These are phyloP conservation scores for Russula emetica DNA, from an alignment of 768 basidiomycete species.

Conservation along the genomic window DNA sequence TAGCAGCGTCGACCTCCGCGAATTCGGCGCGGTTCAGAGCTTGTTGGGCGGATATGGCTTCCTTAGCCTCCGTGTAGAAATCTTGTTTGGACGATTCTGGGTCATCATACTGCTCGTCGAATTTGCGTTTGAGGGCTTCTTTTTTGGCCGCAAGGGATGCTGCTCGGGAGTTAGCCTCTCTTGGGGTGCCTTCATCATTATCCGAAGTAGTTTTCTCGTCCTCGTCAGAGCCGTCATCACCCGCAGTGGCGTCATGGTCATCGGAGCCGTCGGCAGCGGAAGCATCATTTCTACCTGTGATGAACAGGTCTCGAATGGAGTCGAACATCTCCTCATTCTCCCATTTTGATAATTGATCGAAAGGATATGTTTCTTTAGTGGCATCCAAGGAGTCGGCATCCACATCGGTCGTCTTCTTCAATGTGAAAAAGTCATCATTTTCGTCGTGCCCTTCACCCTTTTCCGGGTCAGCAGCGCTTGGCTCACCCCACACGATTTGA, in stretches of 20 bases:
- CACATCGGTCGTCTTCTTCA: conserved; percentile 34
- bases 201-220: conserved; percentile 40
- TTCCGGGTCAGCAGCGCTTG: conserved; percentile 19
- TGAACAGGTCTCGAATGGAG: conserved; percentile 82
- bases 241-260: conserved; percentile 35
- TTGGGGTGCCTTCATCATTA: conserved; percentile 24
- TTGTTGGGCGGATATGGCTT: conserved; percentile 82
- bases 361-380: conserved; percentile 56
- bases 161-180: conserved; percentile 39
- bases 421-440: conserved; percentile 74
- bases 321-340: conserved; percentile 81
- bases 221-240: conserved; percentile 41
- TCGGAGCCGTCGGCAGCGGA: conserved; percentile 17
- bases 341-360: conserved; percentile 64
- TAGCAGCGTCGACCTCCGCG: conserved; percentile 65
- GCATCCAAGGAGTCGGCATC: conserved; percentile 59
- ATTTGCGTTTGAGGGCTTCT: conserved; percentile 87
- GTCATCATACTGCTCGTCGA: conserved; percentile 95
- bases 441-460: conserved; percentile 42
- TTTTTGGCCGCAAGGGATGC: conserved; percentile 77
- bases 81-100: conserved; percentile 73
- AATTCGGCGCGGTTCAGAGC: conserved; percentile 84
- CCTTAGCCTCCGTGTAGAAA: conserved; percentile 90
- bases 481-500: conserved; percentile 53
- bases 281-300: conserved; percentile 62